Percentiles rank a stretch among this genome's conserved stretches.
Conservation (phyloP, 1,284 basidiomycete genomes). For the Trametes hirsuta region DNA sequence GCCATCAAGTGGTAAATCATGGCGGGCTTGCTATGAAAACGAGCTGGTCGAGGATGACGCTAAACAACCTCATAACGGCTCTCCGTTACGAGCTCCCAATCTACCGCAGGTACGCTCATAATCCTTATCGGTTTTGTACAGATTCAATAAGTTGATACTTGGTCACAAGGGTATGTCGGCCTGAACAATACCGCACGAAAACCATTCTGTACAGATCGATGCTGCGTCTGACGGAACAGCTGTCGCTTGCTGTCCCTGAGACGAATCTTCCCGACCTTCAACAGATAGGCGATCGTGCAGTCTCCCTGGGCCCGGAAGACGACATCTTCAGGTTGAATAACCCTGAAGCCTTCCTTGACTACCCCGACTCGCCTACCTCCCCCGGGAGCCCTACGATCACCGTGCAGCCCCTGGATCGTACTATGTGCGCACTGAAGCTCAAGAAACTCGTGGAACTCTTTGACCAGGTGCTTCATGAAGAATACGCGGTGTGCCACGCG, state of each 20-base stretch:
- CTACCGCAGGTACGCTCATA: conserved; percentile 62
- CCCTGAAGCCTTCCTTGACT: not conserved
- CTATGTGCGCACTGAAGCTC: conserved; percentile 19
- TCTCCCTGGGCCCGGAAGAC: not conserved
- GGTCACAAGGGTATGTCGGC: conserved; percentile 65
- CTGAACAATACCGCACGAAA: conserved; percentile 74
- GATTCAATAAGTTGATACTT: conserved; percentile 9
- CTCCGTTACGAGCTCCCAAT: conserved; percentile 73
- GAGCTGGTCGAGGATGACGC: conserved; percentile 81
- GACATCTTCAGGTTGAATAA: not conserved
- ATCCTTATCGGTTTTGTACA: not conserved
- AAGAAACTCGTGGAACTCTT: conserved; percentile 50
- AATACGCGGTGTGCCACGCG: conserved; percentile 46
- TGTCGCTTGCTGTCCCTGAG: conserved; percentile 23
- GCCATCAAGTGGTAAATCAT: conserved; percentile 77
- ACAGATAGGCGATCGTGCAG: not conserved
- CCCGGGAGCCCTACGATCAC: not conserved
- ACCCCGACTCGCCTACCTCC: not conserved
- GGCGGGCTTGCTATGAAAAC: conserved; percentile 79
- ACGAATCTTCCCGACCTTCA: not conserved
- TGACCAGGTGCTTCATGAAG: conserved; percentile 60
- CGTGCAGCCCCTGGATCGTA: not conserved
- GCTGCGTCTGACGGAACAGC: conserved; percentile 38
- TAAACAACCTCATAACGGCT: conserved; percentile 57
- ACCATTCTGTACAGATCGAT: conserved; percentile 61